phyloP scores from a whole-genome alignment of 257 asterid species.

The Solanum raphanifolium region DNA sequence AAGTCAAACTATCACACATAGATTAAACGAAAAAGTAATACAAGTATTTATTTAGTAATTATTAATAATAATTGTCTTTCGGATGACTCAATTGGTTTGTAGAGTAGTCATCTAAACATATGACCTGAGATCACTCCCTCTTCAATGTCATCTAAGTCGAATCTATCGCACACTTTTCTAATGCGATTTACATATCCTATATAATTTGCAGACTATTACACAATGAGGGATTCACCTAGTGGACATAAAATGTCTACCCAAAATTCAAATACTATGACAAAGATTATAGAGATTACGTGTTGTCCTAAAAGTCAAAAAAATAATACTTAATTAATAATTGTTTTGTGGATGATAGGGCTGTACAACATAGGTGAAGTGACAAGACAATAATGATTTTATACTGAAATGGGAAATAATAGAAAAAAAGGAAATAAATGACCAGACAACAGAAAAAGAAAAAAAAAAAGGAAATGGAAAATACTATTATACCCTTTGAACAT shows the following conservation, averaged over 20 bases:
- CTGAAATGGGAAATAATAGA: neutral
- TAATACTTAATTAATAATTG: no score
- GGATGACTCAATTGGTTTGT: neutral
- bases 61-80: neutral
- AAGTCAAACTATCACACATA: no score
- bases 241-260: no score
- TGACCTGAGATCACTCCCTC: no score
- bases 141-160: rapidly evolving
- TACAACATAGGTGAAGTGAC: slow-evolving; percentile 7
- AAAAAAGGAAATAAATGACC: neutral
- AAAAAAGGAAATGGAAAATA: neutral
- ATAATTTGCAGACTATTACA: no score
- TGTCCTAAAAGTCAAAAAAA: no score
- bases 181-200: rapidly evolving
- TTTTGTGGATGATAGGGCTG: neutral
- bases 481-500: neutral
- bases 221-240: rapidly evolving
- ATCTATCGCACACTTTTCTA: no score
- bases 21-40: no score
- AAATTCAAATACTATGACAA: no score
- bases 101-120: neutral
- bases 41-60: no score
- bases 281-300: no score
- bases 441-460: neutral
- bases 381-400: slow-evolving; percentile 1